These are phyloP conservation scores for Aspergillus uvarum DNA, from an alignment of 2,329 filamentous ascomycete species.

Conservation along the genomic window DNA sequence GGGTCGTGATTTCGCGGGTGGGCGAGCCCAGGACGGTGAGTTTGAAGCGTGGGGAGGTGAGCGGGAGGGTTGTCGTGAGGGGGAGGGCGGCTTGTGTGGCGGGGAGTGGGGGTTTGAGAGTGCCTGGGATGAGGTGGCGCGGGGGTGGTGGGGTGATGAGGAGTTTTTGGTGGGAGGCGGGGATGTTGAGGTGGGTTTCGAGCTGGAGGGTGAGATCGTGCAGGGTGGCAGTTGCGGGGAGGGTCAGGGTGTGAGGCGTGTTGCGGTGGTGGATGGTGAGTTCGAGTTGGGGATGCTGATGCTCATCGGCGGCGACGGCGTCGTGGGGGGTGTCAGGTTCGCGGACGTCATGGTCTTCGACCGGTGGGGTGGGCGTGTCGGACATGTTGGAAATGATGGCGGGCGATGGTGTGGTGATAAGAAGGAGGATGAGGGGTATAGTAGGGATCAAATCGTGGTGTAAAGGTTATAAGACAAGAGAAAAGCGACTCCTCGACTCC, in stretches of 20 bases:
- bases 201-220: constrained; percentile 41
- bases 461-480: not conserved
- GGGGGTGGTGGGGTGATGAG: constrained; percentile 40
- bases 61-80: constrained; percentile 34
- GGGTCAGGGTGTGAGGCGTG: constrained; percentile 49
- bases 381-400: not conserved
- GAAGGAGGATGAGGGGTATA: not conserved
- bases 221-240: constrained; percentile 54
- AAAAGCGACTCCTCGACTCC: not conserved
- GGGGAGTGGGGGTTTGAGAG: constrained; percentile 47
- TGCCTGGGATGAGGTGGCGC: constrained; percentile 39
- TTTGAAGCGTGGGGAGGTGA: constrained; percentile 42
- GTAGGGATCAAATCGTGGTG: not conserved
- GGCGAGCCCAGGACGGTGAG: constrained; percentile 49
- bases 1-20: constrained; percentile 41
- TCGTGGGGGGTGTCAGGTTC: not conserved
- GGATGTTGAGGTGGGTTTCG: constrained; percentile 38
- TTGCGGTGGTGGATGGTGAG: constrained; percentile 58
- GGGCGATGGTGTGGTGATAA: not conserved
- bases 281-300: constrained; percentile 23
- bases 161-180: constrained; percentile 45
- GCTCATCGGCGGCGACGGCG: not conserved
- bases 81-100: constrained; percentile 40
- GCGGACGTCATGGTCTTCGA: not conserved
- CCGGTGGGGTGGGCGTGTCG: not conserved